Evolutionary conservation across 2,329 filamentous ascomycete species (phyloP), one percentile per base, ranked within the genome.

Genomic region (Hymenoscyphus albidus): DNA sequence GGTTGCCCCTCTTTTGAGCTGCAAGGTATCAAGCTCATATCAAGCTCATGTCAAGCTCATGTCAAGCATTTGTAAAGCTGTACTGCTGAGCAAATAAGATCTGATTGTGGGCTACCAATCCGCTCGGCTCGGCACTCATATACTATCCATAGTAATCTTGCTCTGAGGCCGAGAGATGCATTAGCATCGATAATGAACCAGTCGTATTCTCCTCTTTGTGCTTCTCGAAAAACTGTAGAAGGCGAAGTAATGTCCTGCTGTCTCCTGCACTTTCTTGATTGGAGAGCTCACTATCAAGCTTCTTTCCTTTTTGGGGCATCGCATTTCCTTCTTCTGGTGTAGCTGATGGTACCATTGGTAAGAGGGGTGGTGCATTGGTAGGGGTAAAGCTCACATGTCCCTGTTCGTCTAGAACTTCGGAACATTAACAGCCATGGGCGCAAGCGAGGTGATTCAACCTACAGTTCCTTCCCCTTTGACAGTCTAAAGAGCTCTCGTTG

Each of bases 401-500:
- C 31, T 35, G 32, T 42, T 59, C 14, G 31, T 61, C 22, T 54
- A 61, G 31, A 39, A 32, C 42, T 16, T 55, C 59, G 42, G 31
- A 39, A 38, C 35, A n/a, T 61, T 22, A 38, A 6, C n/a, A 18
- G 22, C 44, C 18, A 61, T 61, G 51, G 59, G 44, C 22, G 31
- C 27, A 32, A 48, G 27, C 58, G 16, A 44, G 38, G 32, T n/a
- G n/a, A 58, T 9, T 58, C 6, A 40, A 18, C 32, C 39, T n/a
- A 22, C 32, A n/a, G 56, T 58, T 58, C 56, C 56, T 58, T 58
- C 56, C 56, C 39, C 38, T 58, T 58, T 58, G 56, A n/a, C 56
- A 58, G 14, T 38, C 32, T 22, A 10, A 58, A 18, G 14, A 39
- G 56, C 18, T 54, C 48, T 58, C 14, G 32, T 39, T 40, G 32